Percentiles rank a stretch among this genome's conserved stretches.
phyloP scores from a whole-genome alignment of 805 yeast species.

The Wickerhamomyces canadensis region DNA sequence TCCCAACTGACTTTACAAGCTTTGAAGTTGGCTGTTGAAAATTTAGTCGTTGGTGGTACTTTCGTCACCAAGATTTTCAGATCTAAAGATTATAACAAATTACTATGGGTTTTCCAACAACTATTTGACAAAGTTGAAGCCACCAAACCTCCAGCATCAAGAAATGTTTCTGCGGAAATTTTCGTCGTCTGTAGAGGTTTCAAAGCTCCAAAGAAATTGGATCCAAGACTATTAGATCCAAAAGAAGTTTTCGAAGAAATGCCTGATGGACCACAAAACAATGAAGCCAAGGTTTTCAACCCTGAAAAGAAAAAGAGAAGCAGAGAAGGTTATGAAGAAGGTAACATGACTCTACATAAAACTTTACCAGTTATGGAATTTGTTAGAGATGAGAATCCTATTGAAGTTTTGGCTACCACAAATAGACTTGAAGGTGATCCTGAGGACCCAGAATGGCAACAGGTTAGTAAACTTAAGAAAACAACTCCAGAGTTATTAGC shows the following conservation, averaged over 20 bases:
- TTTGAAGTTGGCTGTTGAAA: conserved; percentile 88
- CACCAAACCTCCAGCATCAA: conserved; percentile 97
- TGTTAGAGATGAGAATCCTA: conserved; percentile 76
- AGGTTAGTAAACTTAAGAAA: conserved; percentile 63
- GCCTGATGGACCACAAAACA: conserved; percentile 64
- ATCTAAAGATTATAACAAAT: conserved; percentile 96
- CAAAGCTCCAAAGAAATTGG: conserved; percentile 93
- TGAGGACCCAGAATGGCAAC: conserved; percentile 65
- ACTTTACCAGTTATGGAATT: conserved; percentile 74
- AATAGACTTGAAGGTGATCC: conserved; percentile 56
- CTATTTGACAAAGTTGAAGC: conserved; percentile 96
- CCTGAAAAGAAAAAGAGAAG: conserved; percentile 88
- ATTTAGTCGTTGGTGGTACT: conserved; percentile 85
- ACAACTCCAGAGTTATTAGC: conserved; percentile 76
- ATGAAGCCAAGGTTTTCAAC: conserved; percentile 88
- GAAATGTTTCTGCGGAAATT: conserved; percentile 98
- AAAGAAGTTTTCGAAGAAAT: conserved; percentile 92
- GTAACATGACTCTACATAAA: conserved; percentile 70
- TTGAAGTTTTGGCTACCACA: conserved; percentile 70
- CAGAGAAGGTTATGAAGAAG: conserved; percentile 97
- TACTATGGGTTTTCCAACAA: conserved; percentile 97
- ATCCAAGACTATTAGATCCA: conserved; percentile 88
- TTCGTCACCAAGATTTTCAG: conserved; percentile 96
- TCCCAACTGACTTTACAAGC: conserved; percentile 94
- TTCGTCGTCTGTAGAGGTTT: conserved; percentile 95